Percentiles rank a stretch among this genome's conserved stretches.
These are phyloP conservation scores for Phytophthora chlamydospora DNA, from an alignment of 352 stramenopile genomes.

Conservation along the genomic window DNA sequence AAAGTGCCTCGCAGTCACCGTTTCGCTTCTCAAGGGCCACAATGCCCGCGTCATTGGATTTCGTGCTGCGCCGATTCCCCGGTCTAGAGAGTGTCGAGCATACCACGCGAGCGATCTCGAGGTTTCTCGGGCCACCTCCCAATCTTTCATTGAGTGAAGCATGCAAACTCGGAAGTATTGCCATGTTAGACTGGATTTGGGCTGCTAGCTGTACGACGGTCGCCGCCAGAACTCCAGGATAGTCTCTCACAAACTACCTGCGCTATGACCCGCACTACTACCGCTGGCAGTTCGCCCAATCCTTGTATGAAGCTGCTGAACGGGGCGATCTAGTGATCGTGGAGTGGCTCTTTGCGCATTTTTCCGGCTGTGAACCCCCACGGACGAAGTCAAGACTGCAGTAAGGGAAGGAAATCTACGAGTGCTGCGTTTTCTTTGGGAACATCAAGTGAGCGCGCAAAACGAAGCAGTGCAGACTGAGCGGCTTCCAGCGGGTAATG, in stretches of 20 bases:
- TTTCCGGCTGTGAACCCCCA: constrained; percentile 4
- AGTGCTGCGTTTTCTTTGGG: constrained; percentile 5
- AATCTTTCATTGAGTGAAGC: constrained; percentile 6
- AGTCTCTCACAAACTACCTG: constrained; percentile 17
- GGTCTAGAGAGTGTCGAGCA: constrained; percentile 1
- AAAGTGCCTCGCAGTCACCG: no score
- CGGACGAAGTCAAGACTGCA: neutral
- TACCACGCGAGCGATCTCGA: constrained; percentile 1
- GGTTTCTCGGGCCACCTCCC: constrained; percentile 1
- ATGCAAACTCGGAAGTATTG: constrained; percentile 1
- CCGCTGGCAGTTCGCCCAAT: constrained; percentile 6
- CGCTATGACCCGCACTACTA: constrained; percentile 14
- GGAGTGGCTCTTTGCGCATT: constrained; percentile 15
- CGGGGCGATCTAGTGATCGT: neutral
- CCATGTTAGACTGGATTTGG: neutral
- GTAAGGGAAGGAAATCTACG: neutral
- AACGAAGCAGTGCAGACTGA: neutral
- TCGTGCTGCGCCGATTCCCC: constrained; percentile 6
- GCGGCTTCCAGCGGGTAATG: no score
- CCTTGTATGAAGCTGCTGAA: constrained; percentile 1
- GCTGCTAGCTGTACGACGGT: no score
- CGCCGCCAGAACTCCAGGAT: neutral
- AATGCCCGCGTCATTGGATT: neutral
- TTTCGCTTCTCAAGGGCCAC: no score
- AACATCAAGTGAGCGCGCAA: neutral